These are phyloP conservation scores for Tylopilus intermedius DNA, from an alignment of 768 basidiomycete species.

Conservation along the genomic window DNA sequence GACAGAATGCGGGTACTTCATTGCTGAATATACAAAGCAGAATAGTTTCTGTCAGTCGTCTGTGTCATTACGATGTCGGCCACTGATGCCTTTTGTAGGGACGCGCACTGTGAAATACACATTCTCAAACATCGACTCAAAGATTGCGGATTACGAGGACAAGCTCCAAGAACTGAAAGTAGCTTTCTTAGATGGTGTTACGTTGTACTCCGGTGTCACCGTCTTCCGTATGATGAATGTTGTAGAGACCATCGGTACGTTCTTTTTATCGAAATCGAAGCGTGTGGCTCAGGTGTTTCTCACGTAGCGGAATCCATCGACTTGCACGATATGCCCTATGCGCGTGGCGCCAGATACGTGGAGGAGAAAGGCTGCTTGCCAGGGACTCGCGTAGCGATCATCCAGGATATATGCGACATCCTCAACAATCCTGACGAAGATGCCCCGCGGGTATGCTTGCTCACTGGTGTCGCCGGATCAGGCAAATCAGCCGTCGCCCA, in stretches of 20 bases:
- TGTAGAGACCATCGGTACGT: constrained; percentile 6
- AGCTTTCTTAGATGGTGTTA: constrained; percentile 15
- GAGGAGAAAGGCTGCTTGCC: constrained; percentile 18
- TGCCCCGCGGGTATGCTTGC: constrained; percentile 23
- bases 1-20: constrained; percentile 24
- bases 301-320: constrained; percentile 14
- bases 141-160: constrained; percentile 16
- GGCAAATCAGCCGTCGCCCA: constrained; percentile 33
- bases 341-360: constrained; percentile 20
- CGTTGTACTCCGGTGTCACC: constrained; percentile 11
- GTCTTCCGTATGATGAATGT: constrained; percentile 21
- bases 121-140: constrained; percentile 16
- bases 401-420: constrained; percentile 16
- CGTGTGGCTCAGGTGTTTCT: neutral
- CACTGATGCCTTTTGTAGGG: constrained; percentile 9
- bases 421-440: constrained; percentile 9
- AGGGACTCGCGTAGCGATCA: constrained; percentile 18
- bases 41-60: constrained; percentile 14
- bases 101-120: constrained; percentile 15
- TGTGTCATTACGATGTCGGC: neutral
- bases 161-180: constrained; percentile 17
- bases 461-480: constrained; percentile 26
- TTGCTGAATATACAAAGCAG: constrained; percentile 18
- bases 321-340: constrained; percentile 20
- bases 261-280: neutral